A percentile compares a stretch with the other conserved stretches of the same genome.
phyloP scores from a whole-genome alignment of 371 early-diverging fungal species.

The Gilbertella persicaria region DNA sequence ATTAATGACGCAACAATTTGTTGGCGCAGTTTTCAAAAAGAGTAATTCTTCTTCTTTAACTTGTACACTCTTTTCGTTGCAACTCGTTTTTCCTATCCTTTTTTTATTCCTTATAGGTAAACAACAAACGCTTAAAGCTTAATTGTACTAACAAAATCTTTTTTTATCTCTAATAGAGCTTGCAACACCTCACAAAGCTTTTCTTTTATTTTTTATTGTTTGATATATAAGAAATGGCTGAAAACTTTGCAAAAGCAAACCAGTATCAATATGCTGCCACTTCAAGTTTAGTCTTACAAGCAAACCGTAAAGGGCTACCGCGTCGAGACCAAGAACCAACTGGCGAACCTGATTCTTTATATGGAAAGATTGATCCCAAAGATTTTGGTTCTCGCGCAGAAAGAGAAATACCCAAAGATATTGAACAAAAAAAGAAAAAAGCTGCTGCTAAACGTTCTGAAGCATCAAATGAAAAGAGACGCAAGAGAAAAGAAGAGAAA shows the following conservation, averaged over 20 bases:
- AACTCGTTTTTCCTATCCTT: not conserved
- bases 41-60: not conserved
- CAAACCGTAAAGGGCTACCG: slow-evolving; percentile 80
- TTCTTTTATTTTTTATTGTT: slow-evolving; percentile 4
- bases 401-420: slow-evolving; percentile 66
- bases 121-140: not conserved
- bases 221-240: slow-evolving; percentile 60
- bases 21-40: not conserved
- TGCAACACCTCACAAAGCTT: slow-evolving; percentile 7
- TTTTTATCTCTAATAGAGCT: not conserved
- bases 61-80: not conserved
- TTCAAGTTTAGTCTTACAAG: slow-evolving; percentile 91
- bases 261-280: slow-evolving; percentile 93
- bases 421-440: slow-evolving; percentile 70
- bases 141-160: not conserved
- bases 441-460: slow-evolving; percentile 45
- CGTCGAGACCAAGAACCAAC: slow-evolving; percentile 93
- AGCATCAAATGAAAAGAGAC: slow-evolving; percentile 53
- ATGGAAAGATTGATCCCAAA: slow-evolving; percentile 82
- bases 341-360: slow-evolving; percentile 93
- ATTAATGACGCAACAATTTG: no score
- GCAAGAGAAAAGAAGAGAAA: slow-evolving; percentile 64
- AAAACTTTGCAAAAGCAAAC: slow-evolving; percentile 71
- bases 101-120: not conserved
- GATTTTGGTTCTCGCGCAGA: slow-evolving; percentile 86